phyloP scores from a whole-genome alignment of 495 filamentous ascomycete species.

The Annulohypoxylon moriforme region DNA sequence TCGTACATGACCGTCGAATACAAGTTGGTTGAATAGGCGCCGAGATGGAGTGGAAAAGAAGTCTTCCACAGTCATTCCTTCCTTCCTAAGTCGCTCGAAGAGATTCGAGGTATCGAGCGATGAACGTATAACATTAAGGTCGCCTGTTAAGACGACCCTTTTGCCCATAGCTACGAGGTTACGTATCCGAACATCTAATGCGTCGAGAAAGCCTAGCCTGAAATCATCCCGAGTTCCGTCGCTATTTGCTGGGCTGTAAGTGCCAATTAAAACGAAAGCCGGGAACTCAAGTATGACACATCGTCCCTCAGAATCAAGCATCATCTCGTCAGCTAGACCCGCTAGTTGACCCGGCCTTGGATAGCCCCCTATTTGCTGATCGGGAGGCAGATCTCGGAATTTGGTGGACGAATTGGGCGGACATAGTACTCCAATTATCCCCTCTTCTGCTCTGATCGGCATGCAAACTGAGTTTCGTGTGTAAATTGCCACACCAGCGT shows the following conservation, averaged over 20 bases:
- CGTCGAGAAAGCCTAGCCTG: conserved; percentile 79
- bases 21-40: conserved; percentile 84
- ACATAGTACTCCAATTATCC: conserved; percentile 83
- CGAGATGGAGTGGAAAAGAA: conserved; percentile 81
- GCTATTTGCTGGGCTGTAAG: conserved; percentile 88
- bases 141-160: conserved; percentile 83
- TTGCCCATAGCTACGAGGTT: conserved; percentile 87
- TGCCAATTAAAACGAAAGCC: conserved; percentile 90
- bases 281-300: conserved; percentile 95
- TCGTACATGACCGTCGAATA: conserved; percentile 76
- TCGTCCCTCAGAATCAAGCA: conserved; percentile 90
- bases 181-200: conserved; percentile 82
- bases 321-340: conserved; percentile 71
- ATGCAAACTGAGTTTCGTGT: conserved; percentile 88
- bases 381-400: conserved; percentile 79
- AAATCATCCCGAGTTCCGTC: conserved; percentile 89
- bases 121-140: conserved; percentile 86
- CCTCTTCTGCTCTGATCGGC: conserved; percentile 93
- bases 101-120: conserved; percentile 79
- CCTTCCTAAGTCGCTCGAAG: conserved; percentile 75
- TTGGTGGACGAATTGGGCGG: conserved; percentile 78
- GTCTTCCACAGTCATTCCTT: conserved; percentile 70
- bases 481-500: conserved; percentile 95
- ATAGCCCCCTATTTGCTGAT: conserved; percentile 94
- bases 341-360: conserved; percentile 74